A percentile compares a stretch with the other conserved stretches of the same genome.
Evolutionary conservation across 2,329 filamentous ascomycete species (phyloP).

Genomic region (Trichophyton simii): DNA sequence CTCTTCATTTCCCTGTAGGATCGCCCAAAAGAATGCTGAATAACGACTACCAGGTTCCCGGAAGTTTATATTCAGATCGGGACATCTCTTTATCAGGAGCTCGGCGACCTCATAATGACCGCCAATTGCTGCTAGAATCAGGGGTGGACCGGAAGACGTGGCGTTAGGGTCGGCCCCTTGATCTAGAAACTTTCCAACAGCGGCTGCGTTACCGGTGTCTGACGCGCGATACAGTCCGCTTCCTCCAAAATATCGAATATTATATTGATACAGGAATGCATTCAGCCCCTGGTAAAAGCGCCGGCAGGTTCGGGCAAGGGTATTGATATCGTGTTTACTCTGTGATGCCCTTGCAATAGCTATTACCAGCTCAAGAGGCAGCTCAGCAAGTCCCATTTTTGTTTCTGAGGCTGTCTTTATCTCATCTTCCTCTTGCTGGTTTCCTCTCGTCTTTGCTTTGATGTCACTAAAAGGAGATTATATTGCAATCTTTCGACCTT

Average conservation of each 20-base stretch:
- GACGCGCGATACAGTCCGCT: neutral
- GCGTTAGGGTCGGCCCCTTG: neutral
- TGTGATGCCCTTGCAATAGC: neutral
- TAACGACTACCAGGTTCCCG: neutral
- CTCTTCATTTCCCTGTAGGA: neutral
- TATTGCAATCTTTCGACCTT: too few species aligned
- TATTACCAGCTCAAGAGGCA: neutral
- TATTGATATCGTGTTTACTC: slow-evolving; percentile 8
- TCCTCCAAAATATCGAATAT: neutral
- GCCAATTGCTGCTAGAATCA: neutral
- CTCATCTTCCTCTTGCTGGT: neutral
- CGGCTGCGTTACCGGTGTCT: neutral
- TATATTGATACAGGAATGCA: slow-evolving; percentile 10
- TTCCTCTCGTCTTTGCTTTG: neutral
- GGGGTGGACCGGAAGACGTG: neutral
- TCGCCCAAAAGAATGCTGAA: slow-evolving; percentile 26
- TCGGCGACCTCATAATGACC: neutral
- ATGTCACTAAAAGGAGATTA: too few species aligned
- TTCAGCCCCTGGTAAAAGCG: slow-evolving; percentile 10
- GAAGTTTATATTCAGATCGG: neutral
- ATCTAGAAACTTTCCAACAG: neutral
- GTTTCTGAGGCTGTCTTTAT: neutral
- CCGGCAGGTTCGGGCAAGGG: slow-evolving; percentile 6
- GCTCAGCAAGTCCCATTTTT: neutral
- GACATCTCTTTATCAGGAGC: neutral